Conservation (phyloP, 2,329 filamentous ascomycete genomes). For the Dichotomopilus funicola region DNA sequence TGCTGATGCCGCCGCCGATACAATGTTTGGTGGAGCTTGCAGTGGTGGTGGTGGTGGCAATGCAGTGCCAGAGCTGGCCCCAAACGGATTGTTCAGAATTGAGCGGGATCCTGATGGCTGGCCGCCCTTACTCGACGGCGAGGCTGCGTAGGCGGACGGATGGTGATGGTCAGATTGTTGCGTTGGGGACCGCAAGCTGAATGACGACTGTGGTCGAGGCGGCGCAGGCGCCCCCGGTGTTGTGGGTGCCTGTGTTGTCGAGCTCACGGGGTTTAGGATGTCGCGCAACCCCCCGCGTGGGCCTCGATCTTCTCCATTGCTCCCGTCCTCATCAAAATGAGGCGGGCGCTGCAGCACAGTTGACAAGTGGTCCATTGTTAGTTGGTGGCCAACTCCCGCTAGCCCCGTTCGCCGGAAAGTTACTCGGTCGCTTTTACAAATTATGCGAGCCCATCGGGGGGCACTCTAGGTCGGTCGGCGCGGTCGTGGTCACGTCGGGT, state of each 20-base stretch:
- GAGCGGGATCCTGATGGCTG: constrained; percentile 25
- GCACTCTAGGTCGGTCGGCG: constrained; percentile 5
- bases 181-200: constrained; percentile 46
- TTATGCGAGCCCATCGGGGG: constrained; percentile 22
- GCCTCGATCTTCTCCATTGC: constrained; percentile 33
- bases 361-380: constrained; percentile 43
- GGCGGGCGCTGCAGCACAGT: constrained; percentile 43
- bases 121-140: constrained; percentile 25
- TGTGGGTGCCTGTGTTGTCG: constrained; percentile 25
- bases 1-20: constrained; percentile 11
- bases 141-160: constrained; percentile 24
- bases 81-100: constrained; percentile 32
- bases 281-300: constrained; percentile 37
- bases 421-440: constrained; percentile 17
- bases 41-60: constrained; percentile 20
- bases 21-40: constrained; percentile 12
- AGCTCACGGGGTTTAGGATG: constrained; percentile 37
- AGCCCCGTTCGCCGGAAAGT: constrained; percentile 9
- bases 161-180: constrained; percentile 26
- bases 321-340: constrained; percentile 35
- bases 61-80: constrained; percentile 29
- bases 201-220: constrained; percentile 36
- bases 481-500: constrained; percentile 8
- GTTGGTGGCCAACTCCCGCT: constrained; percentile 8
- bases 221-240: constrained; percentile 22